Evolutionary conservation across 176 grass and related monocot species (phyloP).

Genomic region (Aegilops longissima): DNA sequence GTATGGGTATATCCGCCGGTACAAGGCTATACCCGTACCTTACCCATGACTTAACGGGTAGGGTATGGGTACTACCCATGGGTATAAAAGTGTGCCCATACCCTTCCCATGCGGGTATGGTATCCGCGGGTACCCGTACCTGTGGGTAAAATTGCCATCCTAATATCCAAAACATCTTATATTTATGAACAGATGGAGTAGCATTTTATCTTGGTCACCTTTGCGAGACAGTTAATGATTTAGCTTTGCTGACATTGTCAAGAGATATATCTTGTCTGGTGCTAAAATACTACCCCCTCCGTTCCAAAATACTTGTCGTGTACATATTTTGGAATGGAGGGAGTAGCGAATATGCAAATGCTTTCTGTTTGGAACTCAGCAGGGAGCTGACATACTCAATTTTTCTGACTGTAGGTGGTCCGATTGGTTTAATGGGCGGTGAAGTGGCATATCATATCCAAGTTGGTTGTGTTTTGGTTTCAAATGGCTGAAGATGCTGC

Average conservation of each 20-base stretch:
- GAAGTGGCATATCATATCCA: slow-evolving; percentile 1
- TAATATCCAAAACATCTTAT: too few relatives aligned
- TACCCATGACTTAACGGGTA: too few relatives aligned
- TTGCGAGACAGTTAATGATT: background rate
- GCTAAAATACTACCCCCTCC: background rate
- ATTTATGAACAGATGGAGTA: too few relatives aligned
- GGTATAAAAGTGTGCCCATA: too few relatives aligned
- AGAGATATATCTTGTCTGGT: background rate
- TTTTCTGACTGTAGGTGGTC: slow-evolving; percentile 29
- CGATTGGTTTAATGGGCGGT: background rate
- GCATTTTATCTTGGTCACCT: background rate
- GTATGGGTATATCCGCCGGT: too few relatives aligned
- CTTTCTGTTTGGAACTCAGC: background rate
- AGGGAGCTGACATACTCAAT: background rate
- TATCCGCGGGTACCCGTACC: too few relatives aligned
- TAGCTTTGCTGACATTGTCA: background rate
- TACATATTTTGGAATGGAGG: too few relatives aligned
- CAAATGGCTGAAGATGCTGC: slow-evolving; percentile 24
- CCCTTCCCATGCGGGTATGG: too few relatives aligned
- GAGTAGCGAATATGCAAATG: background rate
- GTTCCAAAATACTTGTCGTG: too few relatives aligned
- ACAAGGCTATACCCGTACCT: too few relatives aligned
- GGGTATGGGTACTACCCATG: too few relatives aligned
- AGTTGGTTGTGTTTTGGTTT: slow-evolving; percentile 25
- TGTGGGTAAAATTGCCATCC: too few relatives aligned